Conservation (phyloP, 192 early-diverging fungal species). For the Chytriomyces sp. region DNA sequence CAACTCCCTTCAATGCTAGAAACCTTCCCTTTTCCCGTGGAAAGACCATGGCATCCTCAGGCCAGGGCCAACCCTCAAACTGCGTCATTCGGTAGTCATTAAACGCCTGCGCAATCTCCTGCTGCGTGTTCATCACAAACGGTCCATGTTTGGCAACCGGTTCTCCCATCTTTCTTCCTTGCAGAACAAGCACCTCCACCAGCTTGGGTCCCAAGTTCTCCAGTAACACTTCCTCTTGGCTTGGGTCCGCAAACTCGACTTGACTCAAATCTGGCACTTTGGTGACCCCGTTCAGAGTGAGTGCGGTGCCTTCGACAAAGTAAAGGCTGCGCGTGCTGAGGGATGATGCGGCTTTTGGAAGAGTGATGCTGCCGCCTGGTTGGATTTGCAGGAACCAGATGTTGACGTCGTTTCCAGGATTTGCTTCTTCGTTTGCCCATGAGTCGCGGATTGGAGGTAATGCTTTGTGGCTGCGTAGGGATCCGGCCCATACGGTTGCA, state of each 20-base stretch:
- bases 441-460: not conserved
- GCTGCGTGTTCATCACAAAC: conserved; percentile 64
- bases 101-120: conserved; percentile 51
- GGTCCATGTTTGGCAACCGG: conserved; percentile 64
- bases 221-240: conserved; percentile 44
- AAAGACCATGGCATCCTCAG: conserved; percentile 27
- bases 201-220: conserved; percentile 38
- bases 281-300: conserved; percentile 6
- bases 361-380: conserved; percentile 58
- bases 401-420: too few relatives aligned
- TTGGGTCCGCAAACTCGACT: conserved; percentile 49
- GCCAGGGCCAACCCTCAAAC: conserved; percentile 41
- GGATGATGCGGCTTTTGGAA: conserved; percentile 22
- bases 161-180: conserved; percentile 59
- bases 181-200: conserved; percentile 64
- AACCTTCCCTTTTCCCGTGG: conserved; percentile 17
- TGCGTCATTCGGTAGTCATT: conserved; percentile 30
- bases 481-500: conserved; percentile 90
- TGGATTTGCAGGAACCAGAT: conserved; percentile 48
- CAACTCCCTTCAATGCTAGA: conserved; percentile 6
- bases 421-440: too few relatives aligned
- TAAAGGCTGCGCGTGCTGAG: conserved; percentile 19
- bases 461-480: conserved; percentile 41
- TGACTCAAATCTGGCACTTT: conserved; percentile 40
- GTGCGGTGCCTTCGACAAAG: conserved; percentile 40